Evolutionary conservation across 495 filamentous ascomycete genomes (phyloP), one percentile per base, ranked within the genome.

Genomic region (Xylaria acuta): DNA sequence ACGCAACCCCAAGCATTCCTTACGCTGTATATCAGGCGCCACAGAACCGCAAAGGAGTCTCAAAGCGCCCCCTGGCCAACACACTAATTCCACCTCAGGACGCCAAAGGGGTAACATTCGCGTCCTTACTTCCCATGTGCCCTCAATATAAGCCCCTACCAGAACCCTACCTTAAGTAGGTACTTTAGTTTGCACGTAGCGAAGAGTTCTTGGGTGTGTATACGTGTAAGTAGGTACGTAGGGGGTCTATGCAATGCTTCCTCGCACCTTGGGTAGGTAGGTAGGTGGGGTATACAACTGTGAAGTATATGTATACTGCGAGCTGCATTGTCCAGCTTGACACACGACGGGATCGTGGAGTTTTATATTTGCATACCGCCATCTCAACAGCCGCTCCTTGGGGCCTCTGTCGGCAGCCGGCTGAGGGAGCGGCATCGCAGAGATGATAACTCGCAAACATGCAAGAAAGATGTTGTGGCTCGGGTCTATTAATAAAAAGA

Each of bases 281-380:
- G 36, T 38, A 38, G 7, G 36, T 3, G 36, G 36, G 32, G 30
- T 36, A 18, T 16, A 20, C 4, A 20, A 9, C 54, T 34, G 54
- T n/a, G 11, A 40, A 16, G 38, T n/a, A 22, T 49, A 49, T 6
- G 18, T 1, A 16, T 34, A 25, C 20, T 47, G 49, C n/a, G 49
- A 58, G 51, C 20, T 67, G 49, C 65, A 32, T 36, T 40, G 9
- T 34, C 25, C 63, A 49, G 27, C 41, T 47, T 27, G 8, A 38
- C 25, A 22, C 30, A 53, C 18, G 27, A 54, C 34, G 47, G 64
- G 43, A 67, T 67, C 49, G 27, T 49, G 36, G 34, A 11, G 22
- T 27, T 54, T 67, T 69, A 60, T 63, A 64, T 41, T 32, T 71
- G 69, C 69, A 64, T 62, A 45, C 69, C 69, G 59, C 60, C 59